Evolutionary conservation across 176 grass and related monocot genomes (phyloP), one percentile per base, ranked within the genome.

Genomic region (Panicum miliaceum): DNA sequence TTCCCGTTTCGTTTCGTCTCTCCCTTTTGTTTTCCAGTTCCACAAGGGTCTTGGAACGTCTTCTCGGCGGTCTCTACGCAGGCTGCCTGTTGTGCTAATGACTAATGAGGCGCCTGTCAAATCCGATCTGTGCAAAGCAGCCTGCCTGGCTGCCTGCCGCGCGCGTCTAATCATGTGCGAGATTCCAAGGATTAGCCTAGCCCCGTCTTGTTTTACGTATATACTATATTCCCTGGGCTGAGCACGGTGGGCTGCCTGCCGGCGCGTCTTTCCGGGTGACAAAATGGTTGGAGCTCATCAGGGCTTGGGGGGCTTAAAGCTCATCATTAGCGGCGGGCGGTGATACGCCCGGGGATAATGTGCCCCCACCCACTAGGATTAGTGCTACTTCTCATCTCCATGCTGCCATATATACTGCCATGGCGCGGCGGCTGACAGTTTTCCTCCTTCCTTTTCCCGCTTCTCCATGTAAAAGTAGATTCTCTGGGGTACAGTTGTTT

Each of bases 191-290:
- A 2, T 76, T 54, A 11, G 3, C 4, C 7, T 14, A 71, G 3
- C 64, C 23, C 3, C 62, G 63, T 34, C 11, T 2, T 69, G 10
- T 32, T 26, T 5, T 52, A 52, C 50, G 16, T 1, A 52, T 62
- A 62, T 37, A 9, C 25, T 66, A 72, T 84, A 54, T 85, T 71
- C 82, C 35, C 19, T 23, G 22, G 16, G 16, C 19, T 12, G 45
- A n/a, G n/a, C 38, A 48, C 12, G 48, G 48, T 4, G 48, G 16
- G 4, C 5, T 16, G 16, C 3, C 4, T 2, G 19, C 48, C 50
- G 62, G 88, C 88, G 25, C 88, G 83, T 37, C 88, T 86, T 90
- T 90, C 73, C 16, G 73, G 56, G 79, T 86, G 79, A 78, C 79
- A 90, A 82, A 86, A 90, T 82, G 88, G 78, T 77, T 77, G 88